Evolutionary conservation across 768 basidiomycete species (phyloP).

Genomic region (Lentinula edodes): DNA sequence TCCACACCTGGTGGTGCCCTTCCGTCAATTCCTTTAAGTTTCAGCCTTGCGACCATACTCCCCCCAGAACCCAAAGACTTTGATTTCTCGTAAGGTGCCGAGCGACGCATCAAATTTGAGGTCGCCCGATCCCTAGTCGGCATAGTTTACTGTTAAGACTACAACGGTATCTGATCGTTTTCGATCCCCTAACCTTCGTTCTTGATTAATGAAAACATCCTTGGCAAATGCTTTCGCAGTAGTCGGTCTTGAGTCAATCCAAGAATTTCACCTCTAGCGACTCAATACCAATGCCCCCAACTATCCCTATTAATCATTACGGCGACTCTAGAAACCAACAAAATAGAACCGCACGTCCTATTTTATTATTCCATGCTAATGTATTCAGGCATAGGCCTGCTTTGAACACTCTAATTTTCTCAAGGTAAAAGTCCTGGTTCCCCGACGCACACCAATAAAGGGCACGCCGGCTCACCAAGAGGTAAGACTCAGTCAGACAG

Average conservation of each 20-base stretch:
- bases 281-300: constrained; percentile 76
- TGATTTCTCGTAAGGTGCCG: constrained; percentile 84
- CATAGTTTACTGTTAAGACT: constrained; percentile 84
- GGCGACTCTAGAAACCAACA: too few species aligned
- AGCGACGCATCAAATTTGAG: constrained; percentile 66
- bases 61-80: constrained; percentile 86
- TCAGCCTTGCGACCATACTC: constrained; percentile 72
- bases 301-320: too few species aligned
- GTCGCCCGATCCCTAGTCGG: constrained; percentile 71
- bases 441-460: too few species aligned
- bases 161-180: constrained; percentile 82
- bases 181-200: constrained; percentile 83
- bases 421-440: too few species aligned
- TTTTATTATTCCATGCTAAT: too few species aligned
- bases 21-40: constrained; percentile 83
- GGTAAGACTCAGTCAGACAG: too few species aligned
- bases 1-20: constrained; percentile 50
- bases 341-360: too few species aligned
- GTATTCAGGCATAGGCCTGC: too few species aligned
- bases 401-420: too few species aligned
- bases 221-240: constrained; percentile 82
- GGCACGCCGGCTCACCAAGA: too few species aligned
- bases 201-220: constrained; percentile 84
- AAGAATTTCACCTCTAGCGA: constrained; percentile 85
- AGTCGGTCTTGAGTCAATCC: constrained; percentile 76